A percentile compares a stretch with the other conserved stretches of the same genome.
phyloP scores from a whole-genome alignment of 2,329 filamentous ascomycete species.

The Ophiostoma australiae region DNA sequence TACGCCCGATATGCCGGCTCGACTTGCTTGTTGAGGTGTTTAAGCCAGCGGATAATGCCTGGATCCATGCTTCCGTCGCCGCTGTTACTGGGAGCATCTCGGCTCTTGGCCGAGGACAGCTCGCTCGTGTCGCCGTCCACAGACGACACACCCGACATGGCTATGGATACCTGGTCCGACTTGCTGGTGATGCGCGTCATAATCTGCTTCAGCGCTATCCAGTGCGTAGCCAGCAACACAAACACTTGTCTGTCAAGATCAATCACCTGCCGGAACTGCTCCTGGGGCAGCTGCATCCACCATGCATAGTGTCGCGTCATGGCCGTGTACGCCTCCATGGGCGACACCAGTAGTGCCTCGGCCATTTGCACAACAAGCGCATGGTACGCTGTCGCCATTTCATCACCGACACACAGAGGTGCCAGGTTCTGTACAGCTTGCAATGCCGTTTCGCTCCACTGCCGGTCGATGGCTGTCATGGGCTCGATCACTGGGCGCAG shows the following conservation, averaged over 20 bases:
- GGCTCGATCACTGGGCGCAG: constrained; percentile 47
- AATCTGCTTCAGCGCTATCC: constrained; percentile 51
- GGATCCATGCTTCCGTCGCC: constrained; percentile 34
- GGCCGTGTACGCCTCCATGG: constrained; percentile 51
- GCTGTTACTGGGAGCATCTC: background rate
- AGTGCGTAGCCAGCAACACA: constrained; percentile 49
- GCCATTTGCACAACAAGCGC: constrained; percentile 44
- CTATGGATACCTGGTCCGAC: constrained; percentile 15
- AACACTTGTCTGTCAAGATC: constrained; percentile 44
- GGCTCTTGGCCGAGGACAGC: background rate
- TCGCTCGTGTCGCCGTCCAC: background rate
- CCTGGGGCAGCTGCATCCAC: constrained; percentile 55
- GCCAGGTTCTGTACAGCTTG: constrained; percentile 40
- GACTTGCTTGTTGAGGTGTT: constrained; percentile 46
- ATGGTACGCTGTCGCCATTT: constrained; percentile 45
- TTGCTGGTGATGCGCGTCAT: constrained; percentile 46
- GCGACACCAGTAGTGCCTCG: constrained; percentile 48
- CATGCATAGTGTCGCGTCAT: constrained; percentile 49
- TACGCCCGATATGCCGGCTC: constrained; percentile 42
- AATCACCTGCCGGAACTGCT: constrained; percentile 47
- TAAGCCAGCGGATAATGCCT: constrained; percentile 48
- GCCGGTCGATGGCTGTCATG: constrained; percentile 37
- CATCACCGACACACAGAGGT: constrained; percentile 40
- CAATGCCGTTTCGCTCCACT: constrained; percentile 46
- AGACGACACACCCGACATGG: background rate